phyloP scores from a whole-genome alignment of 2,329 filamentous ascomycete species.

The Fusarium incarnatum region DNA sequence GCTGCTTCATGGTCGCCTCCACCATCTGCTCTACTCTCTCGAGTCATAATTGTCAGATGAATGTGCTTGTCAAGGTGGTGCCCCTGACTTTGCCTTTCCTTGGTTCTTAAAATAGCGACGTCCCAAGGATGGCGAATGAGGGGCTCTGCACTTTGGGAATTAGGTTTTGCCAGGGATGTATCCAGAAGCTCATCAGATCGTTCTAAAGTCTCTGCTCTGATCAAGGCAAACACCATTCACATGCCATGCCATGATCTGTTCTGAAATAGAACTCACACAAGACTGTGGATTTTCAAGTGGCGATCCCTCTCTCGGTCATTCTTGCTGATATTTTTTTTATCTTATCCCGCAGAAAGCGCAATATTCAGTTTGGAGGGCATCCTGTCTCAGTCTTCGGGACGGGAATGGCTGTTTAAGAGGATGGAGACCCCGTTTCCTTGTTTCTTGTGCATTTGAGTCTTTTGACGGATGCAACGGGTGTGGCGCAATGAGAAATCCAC shows the following conservation, averaged over 20 bases:
- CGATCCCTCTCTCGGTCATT: slow-evolving; percentile 23
- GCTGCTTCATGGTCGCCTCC: slow-evolving; percentile 7
- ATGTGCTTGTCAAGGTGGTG: slow-evolving; percentile 39
- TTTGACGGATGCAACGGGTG: slow-evolving; percentile 33
- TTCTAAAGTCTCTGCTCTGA: slow-evolving; percentile 12
- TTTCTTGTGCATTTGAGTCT: slow-evolving; percentile 22
- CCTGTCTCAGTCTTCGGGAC: slow-evolving; percentile 42
- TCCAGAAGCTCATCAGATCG: slow-evolving; percentile 14
- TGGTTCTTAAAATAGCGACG: slow-evolving; percentile 45
- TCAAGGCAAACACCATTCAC: slow-evolving; percentile 18
- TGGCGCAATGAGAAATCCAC: slow-evolving; percentile 33
- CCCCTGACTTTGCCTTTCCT: slow-evolving; percentile 48
- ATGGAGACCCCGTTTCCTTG: slow-evolving; percentile 24
- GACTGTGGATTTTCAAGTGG: slow-evolving; percentile 31
- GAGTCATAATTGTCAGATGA: slow-evolving; percentile 19
- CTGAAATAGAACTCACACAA: slow-evolving; percentile 9
- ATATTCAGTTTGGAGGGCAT: slow-evolving; percentile 40
- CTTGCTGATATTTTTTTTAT: slow-evolving; percentile 5
- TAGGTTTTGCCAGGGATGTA: slow-evolving; percentile 29
- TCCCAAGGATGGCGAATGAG: slow-evolving; percentile 10
- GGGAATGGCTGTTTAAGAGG: slow-evolving; percentile 38
- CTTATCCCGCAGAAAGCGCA: slow-evolving; percentile 38
- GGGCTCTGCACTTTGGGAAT: slow-evolving; percentile 20
- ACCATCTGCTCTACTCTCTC: slow-evolving; percentile 1
- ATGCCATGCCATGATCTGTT: slow-evolving; percentile 17